Evolutionary conservation across 2,329 filamentous ascomycete species (phyloP), one percentile per base, ranked within the genome.

Genomic region (Didymella arachidicola): DNA sequence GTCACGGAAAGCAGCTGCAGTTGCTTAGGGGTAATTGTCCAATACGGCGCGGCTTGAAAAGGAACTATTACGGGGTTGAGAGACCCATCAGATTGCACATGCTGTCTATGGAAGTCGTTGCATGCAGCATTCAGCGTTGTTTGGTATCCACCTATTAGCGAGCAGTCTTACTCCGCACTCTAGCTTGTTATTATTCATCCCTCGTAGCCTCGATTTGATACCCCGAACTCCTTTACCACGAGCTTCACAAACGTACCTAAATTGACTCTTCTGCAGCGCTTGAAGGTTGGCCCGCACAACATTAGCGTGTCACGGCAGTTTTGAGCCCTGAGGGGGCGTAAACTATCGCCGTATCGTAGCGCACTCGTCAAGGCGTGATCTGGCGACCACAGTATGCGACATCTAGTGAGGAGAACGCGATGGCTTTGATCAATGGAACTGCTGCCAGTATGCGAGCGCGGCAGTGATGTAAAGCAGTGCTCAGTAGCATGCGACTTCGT

Each of bases 1-100:
- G 36, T 44, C 62, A 7, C 63, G 71, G 4, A 69, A 71, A 22
- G 45, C 63, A 50, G 53, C 59, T 52, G 45, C 63, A 48, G 53
- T 57, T 45, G 59, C 64, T 0, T 62, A 27, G 19, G 12, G 11
- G 3, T n/a, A 7, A 1, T 29, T 7, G 32, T 4, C 12, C 7
- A 30, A 11, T 3, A 30, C 22, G 22, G 22, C 22, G 22, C 22
- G 22, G 22, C 3, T 22, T 22, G 22, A 3, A 22, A 3, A 22
- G 22, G 22, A 22, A 22, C 22, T 22, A 22, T 2, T 22, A 22
- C 22, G 22, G 3, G 22, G 22, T 3, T 22, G 22, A 12, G 34
- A 38, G n/a, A 7, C 14, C 16, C 16, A 12, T 1, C 6, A n/a
- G 16, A 14, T 25, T 18, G 38, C 12, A 12, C 19, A 12, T 34